phyloP scores from a whole-genome alignment of 2,329 filamentous ascomycete species.

The Bipolaris oryzae region DNA sequence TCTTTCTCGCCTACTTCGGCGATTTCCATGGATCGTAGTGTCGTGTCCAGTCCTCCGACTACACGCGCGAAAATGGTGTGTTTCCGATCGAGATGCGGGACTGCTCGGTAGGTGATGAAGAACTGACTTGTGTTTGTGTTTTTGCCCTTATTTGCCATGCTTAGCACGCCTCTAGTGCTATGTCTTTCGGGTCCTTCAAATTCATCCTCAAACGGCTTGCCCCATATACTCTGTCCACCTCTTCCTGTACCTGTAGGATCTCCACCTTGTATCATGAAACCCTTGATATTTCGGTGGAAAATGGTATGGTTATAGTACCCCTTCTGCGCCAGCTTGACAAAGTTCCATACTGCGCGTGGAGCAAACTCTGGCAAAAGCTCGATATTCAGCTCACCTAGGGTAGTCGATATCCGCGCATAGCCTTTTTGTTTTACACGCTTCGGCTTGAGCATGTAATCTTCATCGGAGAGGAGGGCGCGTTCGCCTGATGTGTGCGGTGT shows the following conservation, averaged over 20 bases:
- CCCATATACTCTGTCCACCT: slow-evolving; percentile 91
- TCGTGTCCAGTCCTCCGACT: slow-evolving; percentile 74
- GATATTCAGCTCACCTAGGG: slow-evolving; percentile 80
- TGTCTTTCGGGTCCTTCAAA: slow-evolving; percentile 90
- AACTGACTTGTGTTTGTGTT: slow-evolving; percentile 96
- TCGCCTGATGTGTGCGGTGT: slow-evolving; percentile 90
- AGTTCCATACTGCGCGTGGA: slow-evolving; percentile 96
- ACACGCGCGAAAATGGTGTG: slow-evolving; percentile 96
- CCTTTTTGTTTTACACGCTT: slow-evolving; percentile 87
- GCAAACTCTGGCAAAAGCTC: slow-evolving; percentile 91
- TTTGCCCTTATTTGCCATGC: slow-evolving; percentile 99
- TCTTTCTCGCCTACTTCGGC: slow-evolving; percentile 76
- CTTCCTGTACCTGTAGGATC: slow-evolving; percentile 91
- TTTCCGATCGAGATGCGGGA: slow-evolving; percentile 87
- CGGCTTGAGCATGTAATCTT: slow-evolving; percentile 95
- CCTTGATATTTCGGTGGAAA: slow-evolving; percentile 93
- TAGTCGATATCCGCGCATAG: slow-evolving; percentile 89
- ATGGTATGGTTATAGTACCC: slow-evolving; percentile 85
- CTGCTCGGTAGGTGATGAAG: slow-evolving; percentile 87
- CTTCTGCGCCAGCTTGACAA: slow-evolving; percentile 82
- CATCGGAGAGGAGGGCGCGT: slow-evolving; percentile 83
- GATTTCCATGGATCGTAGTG: slow-evolving; percentile 77
- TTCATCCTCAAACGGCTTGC: slow-evolving; percentile 92
- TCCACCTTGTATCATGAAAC: slow-evolving; percentile 98
- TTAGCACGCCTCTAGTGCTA: slow-evolving; percentile 76